A percentile compares a stretch with the other conserved stretches of the same genome.
These are phyloP conservation scores for Cercophora newfieldiana DNA, from an alignment of 495 filamentous ascomycete species.

Conservation along the genomic window DNA sequence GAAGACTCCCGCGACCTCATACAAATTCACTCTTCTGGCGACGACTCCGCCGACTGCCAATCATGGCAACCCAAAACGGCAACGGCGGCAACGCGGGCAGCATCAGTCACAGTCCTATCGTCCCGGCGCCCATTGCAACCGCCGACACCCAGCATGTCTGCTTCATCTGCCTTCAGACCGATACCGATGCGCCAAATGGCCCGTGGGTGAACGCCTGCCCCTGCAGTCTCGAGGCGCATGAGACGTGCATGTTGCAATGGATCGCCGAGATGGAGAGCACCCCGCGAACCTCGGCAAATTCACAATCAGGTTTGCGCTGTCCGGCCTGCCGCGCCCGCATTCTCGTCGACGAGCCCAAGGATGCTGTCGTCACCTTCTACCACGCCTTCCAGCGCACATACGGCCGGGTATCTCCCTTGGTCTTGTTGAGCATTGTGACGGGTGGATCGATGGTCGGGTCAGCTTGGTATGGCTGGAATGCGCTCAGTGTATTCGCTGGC, in stretches of 20 bases:
- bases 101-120: neutral
- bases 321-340: conserved; percentile 88
- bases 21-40: neutral
- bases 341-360: conserved; percentile 67
- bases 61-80: neutral
- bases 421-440: conserved; percentile 56
- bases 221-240: conserved; percentile 86
- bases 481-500: conserved; percentile 41
- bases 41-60: neutral
- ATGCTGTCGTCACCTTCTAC: conserved; percentile 61
- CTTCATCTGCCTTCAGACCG: conserved; percentile 92
- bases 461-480: conserved; percentile 40
- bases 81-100: too few relatives aligned
- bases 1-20: neutral
- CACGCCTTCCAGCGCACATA: conserved; percentile 56
- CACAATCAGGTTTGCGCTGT: conserved; percentile 61
- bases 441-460: conserved; percentile 51
- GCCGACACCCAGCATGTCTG: conserved; percentile 62
- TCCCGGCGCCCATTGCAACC: conserved; percentile 19
- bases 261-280: conserved; percentile 72
- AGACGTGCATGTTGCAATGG: conserved; percentile 88
- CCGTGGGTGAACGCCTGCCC: conserved; percentile 87
- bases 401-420: conserved; percentile 57
- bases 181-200: conserved; percentile 58
- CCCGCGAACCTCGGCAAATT: conserved; percentile 51